These are phyloP conservation scores for Alternaria gaisen DNA, from an alignment of 2,329 filamentous ascomycete genomes.

Conservation along the genomic window DNA sequence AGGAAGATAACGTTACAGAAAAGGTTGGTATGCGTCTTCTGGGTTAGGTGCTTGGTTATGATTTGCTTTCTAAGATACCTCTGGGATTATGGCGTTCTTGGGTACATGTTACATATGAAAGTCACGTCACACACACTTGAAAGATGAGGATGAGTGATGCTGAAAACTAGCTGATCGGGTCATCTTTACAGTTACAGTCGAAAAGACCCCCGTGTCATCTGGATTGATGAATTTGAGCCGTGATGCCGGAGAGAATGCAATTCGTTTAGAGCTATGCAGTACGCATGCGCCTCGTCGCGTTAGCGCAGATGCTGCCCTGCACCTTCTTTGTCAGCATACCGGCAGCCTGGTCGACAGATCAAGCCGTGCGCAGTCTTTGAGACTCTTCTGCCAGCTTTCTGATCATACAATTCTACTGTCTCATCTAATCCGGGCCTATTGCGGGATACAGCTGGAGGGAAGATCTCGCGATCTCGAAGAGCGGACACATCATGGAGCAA, in stretches of 20 bases:
- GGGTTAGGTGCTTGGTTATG: not conserved
- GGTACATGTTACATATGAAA: not conserved
- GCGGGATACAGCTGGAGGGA: not conserved
- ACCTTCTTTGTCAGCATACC: not conserved
- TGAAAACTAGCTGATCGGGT: not conserved
- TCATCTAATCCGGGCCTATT: not conserved
- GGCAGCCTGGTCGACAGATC: not conserved
- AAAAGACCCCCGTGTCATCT: not conserved
- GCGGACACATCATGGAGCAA: not conserved
- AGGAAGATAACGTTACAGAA: too few species aligned
- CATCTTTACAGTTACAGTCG: not conserved
- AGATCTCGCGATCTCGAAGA: not conserved
- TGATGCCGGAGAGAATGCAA: too few species aligned
- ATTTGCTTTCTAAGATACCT: conserved; percentile 19
- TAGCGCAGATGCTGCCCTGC: not conserved
- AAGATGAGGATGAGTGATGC: not conserved
- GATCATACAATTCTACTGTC: not conserved
- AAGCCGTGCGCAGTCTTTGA: fast-evolving
- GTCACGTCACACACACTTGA: not conserved
- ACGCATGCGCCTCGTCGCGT: too few species aligned
- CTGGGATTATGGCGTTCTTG: conserved; percentile 7
- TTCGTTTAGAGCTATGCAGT: too few species aligned
- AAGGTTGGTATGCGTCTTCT: not conserved
- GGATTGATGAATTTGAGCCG: too few species aligned
- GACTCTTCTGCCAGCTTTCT: not conserved